Evolutionary conservation across 257 asterid species (phyloP), one percentile per base, ranked within the genome.

Genomic region (Lycium ferocissimum): DNA sequence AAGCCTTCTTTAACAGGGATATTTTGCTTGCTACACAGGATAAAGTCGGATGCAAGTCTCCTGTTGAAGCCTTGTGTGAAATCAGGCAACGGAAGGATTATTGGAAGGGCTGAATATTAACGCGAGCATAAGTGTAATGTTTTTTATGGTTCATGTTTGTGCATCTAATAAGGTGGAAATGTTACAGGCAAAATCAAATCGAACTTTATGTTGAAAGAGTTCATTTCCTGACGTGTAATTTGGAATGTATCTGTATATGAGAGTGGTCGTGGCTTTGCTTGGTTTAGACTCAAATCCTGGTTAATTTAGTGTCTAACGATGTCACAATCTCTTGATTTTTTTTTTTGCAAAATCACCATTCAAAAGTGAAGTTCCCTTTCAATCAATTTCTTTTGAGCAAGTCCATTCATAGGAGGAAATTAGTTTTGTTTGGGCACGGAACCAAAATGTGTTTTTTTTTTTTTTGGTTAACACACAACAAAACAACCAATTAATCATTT

Each of bases 21-120:
- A 13, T 65, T 37, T 67, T 83, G 66, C 85, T 83, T 83, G 84
- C 79, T 63, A 35, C 85, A 85, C 91, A 94, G 98, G 94, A 86
- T 80, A 92, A 90, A 84, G 95, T 94, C 47, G 94, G 96, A 33
- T 86, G 91, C 91, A 92, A 87, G 86, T 93, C 98, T n/a, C 92
- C 97, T 3, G 95, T 92, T 10, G 99, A 96, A 78, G 97, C 98
- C 76, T 38, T 96, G 79, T 83, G 84, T 73, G 94, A 92, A 91
- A 92, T 96, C 70, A 85, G 99, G 86, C 83, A 83, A 87, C 93
- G 89, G 1, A 96, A 96, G 93, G 97, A 94, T 91, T 89, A 90
- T 78, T 94, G 98, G 98, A 78, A 78, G 82, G 66, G 82, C 33
- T 78, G 82, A 78, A 33, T 53, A 33, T 14, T 26, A 78, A 12